These are phyloP conservation scores for Fusarium humuli DNA, from an alignment of 2,329 filamentous ascomycete species.

Conservation along the genomic window DNA sequence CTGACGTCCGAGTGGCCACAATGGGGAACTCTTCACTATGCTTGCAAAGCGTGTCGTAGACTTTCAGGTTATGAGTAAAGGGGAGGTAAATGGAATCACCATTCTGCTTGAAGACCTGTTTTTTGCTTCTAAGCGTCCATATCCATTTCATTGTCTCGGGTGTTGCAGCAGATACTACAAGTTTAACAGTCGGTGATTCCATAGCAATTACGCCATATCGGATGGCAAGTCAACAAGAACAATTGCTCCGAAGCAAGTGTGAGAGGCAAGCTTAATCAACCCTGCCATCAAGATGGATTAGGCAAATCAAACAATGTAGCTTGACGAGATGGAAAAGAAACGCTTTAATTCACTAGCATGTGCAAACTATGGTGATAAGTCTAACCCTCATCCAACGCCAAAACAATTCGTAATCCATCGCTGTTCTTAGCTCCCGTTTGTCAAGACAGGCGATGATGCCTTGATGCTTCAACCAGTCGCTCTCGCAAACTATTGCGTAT, in stretches of 20 bases:
- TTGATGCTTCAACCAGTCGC: background rate
- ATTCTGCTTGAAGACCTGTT: background rate
- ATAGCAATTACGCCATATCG: background rate
- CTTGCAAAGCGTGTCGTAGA: background rate
- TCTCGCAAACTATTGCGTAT: slow-evolving; percentile 9
- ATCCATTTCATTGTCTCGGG: background rate
- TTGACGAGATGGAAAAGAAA: background rate
- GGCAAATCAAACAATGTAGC: background rate
- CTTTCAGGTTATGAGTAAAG: background rate
- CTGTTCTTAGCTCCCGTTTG: slow-evolving; percentile 1
- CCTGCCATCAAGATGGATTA: accelerated
- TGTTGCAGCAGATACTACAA: background rate
- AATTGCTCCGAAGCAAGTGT: accelerated
- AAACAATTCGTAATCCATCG: slow-evolving; percentile 38
- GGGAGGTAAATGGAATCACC: background rate
- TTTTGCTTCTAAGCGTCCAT: background rate
- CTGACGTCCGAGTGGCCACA: background rate
- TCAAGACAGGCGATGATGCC: background rate
- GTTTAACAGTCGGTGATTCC: background rate
- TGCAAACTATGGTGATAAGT: slow-evolving; percentile 24
- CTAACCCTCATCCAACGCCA: slow-evolving; percentile 43
- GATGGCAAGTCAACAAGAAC: accelerated
- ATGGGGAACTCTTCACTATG: background rate
- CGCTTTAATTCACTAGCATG: slow-evolving; percentile 8
- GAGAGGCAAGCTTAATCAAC: background rate